Evolutionary conservation across 352 stramenopile species (phyloP), one percentile per base, ranked within the genome.

Genomic region (Phytopythium mirpurense): DNA sequence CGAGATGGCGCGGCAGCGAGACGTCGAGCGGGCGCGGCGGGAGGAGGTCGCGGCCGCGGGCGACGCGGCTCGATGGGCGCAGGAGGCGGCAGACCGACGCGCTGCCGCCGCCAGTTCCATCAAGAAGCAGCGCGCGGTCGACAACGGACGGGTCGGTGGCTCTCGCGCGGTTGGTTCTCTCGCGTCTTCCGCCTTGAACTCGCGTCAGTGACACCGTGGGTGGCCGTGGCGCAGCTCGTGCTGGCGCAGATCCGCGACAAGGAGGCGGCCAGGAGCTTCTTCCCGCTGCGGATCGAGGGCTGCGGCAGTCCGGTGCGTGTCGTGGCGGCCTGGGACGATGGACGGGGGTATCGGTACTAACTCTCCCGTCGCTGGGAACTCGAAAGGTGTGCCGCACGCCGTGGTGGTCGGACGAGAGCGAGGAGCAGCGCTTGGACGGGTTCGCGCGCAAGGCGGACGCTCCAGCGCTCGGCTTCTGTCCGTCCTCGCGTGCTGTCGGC

Each of bases 401-500:
- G 16, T 76, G 59, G 60, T 79, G 69, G 67, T 76, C 63, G 15
- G 67, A 73, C 41, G 63, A 79, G 34, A 70, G 66, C 26, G 63
- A 56, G 7, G 58, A 71, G 45, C 45, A 51, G 18, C 51, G 63
- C 24, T 37, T 66, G 5, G 51, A 65, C 34, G 58, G 59, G 6
- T 59, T 65, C 34, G 18, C 34, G 21, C 23, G 40, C 37, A 34
- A 40, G 45, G 29, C 24, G 21, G 19, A 18, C 14, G 24, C 15
- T n/a, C n/a, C 29, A 26, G 24, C 19, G 8, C 26, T 8, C 7
- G 16, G 24, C 7, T 27, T 12, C 29, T 18, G 24, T 9, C 15
- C 45, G 21, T 0, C 7, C 15, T 40, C 45, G 12, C 45, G 29
- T 4, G 27, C 45, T 1, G n/a, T 40, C 5, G 36, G 54, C 11